Base-by-base conservation (phyloP, 2,329 filamentous ascomycete genomes). In the Scytalidium lignicola region DNA sequence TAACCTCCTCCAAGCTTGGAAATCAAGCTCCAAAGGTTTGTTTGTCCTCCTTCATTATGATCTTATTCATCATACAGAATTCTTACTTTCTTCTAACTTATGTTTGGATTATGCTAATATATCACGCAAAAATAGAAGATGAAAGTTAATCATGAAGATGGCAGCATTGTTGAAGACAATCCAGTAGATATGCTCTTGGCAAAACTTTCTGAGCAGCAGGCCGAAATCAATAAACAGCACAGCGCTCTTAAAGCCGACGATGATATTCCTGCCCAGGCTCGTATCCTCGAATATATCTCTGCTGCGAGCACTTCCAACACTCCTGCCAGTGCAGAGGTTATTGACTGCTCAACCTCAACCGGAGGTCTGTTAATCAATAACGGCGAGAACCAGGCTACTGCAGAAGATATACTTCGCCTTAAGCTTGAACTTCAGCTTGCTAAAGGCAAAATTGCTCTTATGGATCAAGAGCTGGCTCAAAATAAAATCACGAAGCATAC, bases 151-250 rank as follows among this genome's bases (percentile, higher is more conserved):
- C 72, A 75, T 57, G 74, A 78, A 28, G n/a, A 37, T 37, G 15
- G 41, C 60, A 3, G 52, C 57, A 13, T 55, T 61, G 26, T 58
- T 43, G 74, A 76, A 39, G 55, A 67, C 23, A 77, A 74, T 48
- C 74, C 76, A 8, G 82, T 91, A 74, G 88, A 93, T 59, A 83
- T 83, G 51, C 79, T 90, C 46, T 72, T 90, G 55, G 80, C 85
- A 49, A 86, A 84, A 63, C 75, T 92, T 43, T 80, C 81, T n/a
- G 83, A 90, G 65, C 85, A 90, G 60, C 80, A 85, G 60, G 71
- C 72, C 41, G 65, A 74, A n/a, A 67, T 85, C 44, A 73, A 73
- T 45, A 76, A 80, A 65, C 81, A 86, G 61, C 78, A 76, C 52
- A 73, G 79, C 50, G 72, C 73, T 46, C 63, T 80, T 41, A 77